Base-by-base conservation (phyloP, 805 yeast genomes). In the Saturnispora quitensis region DNA sequence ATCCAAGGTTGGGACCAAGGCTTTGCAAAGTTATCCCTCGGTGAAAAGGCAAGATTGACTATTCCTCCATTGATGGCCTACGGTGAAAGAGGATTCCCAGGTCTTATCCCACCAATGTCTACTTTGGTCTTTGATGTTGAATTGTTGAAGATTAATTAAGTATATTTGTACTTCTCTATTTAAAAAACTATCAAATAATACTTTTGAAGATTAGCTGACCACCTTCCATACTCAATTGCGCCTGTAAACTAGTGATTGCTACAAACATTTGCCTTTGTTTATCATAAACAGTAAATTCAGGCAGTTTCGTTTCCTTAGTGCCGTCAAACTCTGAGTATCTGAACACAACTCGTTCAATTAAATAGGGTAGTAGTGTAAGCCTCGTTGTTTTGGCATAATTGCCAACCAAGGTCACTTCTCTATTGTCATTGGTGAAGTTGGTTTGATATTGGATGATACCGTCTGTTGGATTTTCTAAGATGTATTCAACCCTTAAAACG, bases 1-100 rank as follows among this genome's bases (percentile, higher is more conserved):
- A 91, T 91, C 73, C 81, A 82, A 67, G 98, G 97, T 60, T 91
- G 97, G 97, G 97, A 90, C 66, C 86, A 81, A 64, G 96, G 90
- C 56, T 88, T 89, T 68, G 96, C 97, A 51, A 82, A 89, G 72
- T 77, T 91, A 68, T 85, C 95, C 50, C 78, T 89, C 48, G 98
- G 98, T 63, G 89, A 93, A 73, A 86, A 85, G 76, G 96, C 97
- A 48, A 78, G 85, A 67, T 76, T 91, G 66, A 89, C 95, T 62
- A 89, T 91, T 63, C 95, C 97, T 63, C 95, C 96, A 59, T 80
- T 82, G 63, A 85, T 87, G 73, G 98, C 95, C 60, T 91, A 91
- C 73, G 97, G 97, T 57, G 78, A 79, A 58, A 83, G 95, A 72
- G 98, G 98, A 47, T 89, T 86, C 82, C 97, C 97, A 61, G 96